phyloP scores from a whole-genome alignment of 2,329 filamentous ascomycete species.

The Myriangium duriaei region DNA sequence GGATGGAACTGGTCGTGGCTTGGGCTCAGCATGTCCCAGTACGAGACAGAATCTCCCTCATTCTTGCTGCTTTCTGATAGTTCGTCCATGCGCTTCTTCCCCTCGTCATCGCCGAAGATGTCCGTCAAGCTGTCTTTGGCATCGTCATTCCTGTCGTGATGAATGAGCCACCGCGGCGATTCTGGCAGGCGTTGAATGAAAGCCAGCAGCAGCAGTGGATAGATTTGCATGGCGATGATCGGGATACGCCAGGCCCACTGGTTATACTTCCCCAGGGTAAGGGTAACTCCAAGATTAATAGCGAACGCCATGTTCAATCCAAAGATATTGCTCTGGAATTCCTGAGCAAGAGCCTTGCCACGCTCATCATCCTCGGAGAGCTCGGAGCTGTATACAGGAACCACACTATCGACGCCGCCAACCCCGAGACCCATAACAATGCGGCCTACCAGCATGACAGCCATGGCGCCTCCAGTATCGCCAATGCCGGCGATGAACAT shows the following conservation, averaged over 20 bases:
- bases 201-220: conserved; percentile 41
- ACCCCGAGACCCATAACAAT: conserved; percentile 46
- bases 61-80: conserved; percentile 39
- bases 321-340: conserved; percentile 54
- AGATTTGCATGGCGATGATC: conserved; percentile 49
- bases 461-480: conserved; percentile 28
- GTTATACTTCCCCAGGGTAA: conserved; percentile 40
- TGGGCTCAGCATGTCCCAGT: conserved; percentile 46
- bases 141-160: conserved; percentile 37
- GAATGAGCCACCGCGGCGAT: conserved; percentile 45
- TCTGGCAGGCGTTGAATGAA: conserved; percentile 44
- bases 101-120: conserved; percentile 40
- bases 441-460: conserved; percentile 38
- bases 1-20: conserved; percentile 46
- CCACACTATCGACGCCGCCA: conserved; percentile 48
- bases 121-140: conserved; percentile 36
- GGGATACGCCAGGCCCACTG: conserved; percentile 52
- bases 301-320: conserved; percentile 49
- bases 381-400: conserved; percentile 47
- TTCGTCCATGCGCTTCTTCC: conserved; percentile 37
- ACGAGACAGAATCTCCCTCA: conserved; percentile 37
- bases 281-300: conserved; percentile 45
- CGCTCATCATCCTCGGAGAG: conserved; percentile 43
- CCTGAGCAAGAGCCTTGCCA: conserved; percentile 47
- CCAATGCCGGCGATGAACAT: conserved; percentile 48